Evolutionary conservation across 345 rosid genomes (phyloP).

Genomic region (Citrus unshiu): DNA sequence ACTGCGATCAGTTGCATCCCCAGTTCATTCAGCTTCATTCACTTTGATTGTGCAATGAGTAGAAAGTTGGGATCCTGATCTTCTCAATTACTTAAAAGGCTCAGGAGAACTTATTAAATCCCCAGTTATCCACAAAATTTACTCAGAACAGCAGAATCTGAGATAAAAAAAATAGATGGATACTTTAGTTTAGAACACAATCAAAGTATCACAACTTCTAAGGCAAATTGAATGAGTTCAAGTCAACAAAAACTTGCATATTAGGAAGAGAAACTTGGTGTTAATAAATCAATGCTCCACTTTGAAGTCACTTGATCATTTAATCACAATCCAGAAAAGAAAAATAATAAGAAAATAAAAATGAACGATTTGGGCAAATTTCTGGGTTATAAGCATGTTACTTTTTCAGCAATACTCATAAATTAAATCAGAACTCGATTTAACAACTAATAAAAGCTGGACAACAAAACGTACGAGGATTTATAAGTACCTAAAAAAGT

Average conservation of each 20-base stretch:
- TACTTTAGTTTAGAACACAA: background rate
- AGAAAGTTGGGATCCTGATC: background rate
- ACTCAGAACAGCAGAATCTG: background rate
- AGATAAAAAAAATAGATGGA: background rate
- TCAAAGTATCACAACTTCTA: background rate
- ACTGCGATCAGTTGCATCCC: background rate
- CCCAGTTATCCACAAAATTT: background rate
- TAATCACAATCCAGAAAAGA: background rate
- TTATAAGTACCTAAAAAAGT: constrained; percentile 8
- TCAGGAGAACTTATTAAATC: background rate
- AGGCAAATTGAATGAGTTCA: background rate
- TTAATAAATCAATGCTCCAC: background rate
- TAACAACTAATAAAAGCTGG: background rate
- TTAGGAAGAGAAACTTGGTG: background rate
- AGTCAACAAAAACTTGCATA: background rate
- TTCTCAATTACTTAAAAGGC: constrained; percentile 1
- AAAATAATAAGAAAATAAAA: background rate
- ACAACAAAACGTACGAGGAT: background rate
- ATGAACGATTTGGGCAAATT: background rate
- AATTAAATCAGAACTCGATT: constrained; percentile 1
- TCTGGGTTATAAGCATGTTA: background rate
- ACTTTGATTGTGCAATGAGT: background rate
- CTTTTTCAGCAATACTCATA: background rate
- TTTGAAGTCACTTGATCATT: background rate
- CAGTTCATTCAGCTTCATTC: background rate